phyloP scores from a whole-genome alignment of 768 basidiomycete genomes.

The Podaxis carcinomalis region DNA sequence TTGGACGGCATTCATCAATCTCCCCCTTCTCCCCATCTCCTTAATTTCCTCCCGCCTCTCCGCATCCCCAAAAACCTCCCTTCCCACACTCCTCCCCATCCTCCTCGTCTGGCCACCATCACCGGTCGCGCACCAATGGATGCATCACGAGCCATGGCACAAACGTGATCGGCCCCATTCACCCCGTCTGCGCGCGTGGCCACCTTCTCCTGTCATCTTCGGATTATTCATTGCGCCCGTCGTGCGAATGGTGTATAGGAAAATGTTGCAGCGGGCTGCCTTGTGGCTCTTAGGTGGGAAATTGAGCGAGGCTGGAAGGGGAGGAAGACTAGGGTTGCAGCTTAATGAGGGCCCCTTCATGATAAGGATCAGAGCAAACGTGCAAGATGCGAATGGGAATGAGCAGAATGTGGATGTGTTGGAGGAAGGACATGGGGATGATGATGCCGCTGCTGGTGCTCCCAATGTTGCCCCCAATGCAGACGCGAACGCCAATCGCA shows the following conservation, averaged over 20 bases:
- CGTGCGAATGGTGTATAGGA: conserved; percentile 39
- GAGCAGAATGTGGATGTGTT: conserved; percentile 13
- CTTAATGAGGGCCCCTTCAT: conserved; percentile 30
- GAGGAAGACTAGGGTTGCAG: conserved; percentile 18
- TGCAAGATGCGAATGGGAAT: conserved; percentile 12
- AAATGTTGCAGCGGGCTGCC: conserved; percentile 34
- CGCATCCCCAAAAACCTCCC: conserved; percentile 19
- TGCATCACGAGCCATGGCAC: conserved; percentile 28
- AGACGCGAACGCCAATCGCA: conserved; percentile 18
- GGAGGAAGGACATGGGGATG: conserved; percentile 14
- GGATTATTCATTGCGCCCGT: conserved; percentile 50
- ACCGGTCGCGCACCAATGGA: conserved; percentile 29
- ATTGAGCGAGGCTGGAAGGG: conserved; percentile 13
- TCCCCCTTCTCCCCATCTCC: conserved; percentile 65
- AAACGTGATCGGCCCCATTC: conserved; percentile 19
- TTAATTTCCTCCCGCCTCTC: conserved; percentile 62
- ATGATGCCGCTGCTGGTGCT: conserved; percentile 11
- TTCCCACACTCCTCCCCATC: conserved; percentile 38
- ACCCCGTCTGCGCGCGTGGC: conserved; percentile 34
- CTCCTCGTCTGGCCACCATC: conserved; percentile 45
- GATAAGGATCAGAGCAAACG: conserved; percentile 29
- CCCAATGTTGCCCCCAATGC: no score
- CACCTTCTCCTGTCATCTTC: conserved; percentile 56
- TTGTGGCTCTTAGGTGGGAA: conserved; percentile 39
- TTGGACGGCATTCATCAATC: conserved; percentile 69